Evolutionary conservation across 441 rosid species (phyloP), one percentile per base, ranked within the genome.

Genomic region (Daphne laureola): DNA sequence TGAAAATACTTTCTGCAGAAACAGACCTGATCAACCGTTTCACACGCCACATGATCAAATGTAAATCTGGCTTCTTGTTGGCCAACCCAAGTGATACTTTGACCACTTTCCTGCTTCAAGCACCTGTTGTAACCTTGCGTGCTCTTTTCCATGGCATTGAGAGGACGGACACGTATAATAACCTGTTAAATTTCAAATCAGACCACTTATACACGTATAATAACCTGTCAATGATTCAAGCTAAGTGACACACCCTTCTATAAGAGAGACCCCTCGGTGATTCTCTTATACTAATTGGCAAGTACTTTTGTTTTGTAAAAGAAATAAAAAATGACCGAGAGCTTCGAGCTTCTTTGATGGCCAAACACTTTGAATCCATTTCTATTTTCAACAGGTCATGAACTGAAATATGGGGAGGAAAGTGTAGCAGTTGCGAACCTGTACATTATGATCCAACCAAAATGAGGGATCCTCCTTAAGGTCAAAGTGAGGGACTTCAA

Each of bases 391-490:
- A 31, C 5, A 8, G 36, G 8, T 31, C 55, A 31, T 31, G 5
- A 31, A 31, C 8, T 31, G 36, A 31, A 31, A 31, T 31, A 8
- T 31, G 17, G 6, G 17, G 25, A 26, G n/a, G 11, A 43, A 51
- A 27, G 16, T 18, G 12, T 46, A 26, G 23, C 18, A 9, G 5
- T 18, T 41, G 17, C 25, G 12, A 76, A 90, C 99, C 99, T 94
- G 99, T 64, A 94, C 95, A 69, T 84, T 93, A 63, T 93, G 97
- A 64, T 94, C 97, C 95, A 94, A 84, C 99, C 99, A 94, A 72
- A 94, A 94, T 0, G 98, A 83, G 17, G 98, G 95, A 71, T 94
- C 88, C 53, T 90, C 99, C 60, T 78, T 87, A 48, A 94, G 94
- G 57, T 86, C 79, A 69, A 90, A 95, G 76, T 95, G 96, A 80